Evolutionary conservation across 768 basidiomycete genomes (phyloP), one percentile per base, ranked within the genome.

Genomic region (Tulasnella sp.): DNA sequence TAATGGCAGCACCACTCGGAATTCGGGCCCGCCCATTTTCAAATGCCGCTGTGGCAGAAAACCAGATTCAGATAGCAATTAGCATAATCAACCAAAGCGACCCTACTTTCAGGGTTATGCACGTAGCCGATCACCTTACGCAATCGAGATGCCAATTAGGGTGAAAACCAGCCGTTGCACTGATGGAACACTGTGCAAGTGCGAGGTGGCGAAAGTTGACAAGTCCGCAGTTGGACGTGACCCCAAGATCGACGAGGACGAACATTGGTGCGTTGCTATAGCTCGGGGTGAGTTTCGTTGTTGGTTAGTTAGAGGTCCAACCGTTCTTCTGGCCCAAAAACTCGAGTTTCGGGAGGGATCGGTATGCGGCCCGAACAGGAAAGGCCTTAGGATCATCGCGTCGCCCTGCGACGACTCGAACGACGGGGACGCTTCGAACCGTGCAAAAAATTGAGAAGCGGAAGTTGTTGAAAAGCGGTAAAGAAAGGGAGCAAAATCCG

Each of bases 71-170:
- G 64, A 69, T 69, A 69, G 64, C 64, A 31, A 69, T 69, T 34
- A 69, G 64, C 64, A 69, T 28, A 69, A 14, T 14, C 64, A 69
- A 69, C 37, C n/a, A 69, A 69, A 37, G 28, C 16, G 28, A 34
- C n/a, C 64, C 64, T 69, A 69, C 18, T 37, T 69, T 37, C 28
- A 28, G 64, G 64, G 64, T 34, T 28, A 37, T 16, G 12, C 28
- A 69, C 64, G 64, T 31, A 69, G 14, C 64, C 64, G 64, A 69
- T 69, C 64, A 69, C 28, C 64, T 28, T 69, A 69, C 64, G 34
- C 34, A 69, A 69, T 69, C 64, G 64, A 69, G 64, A 69, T 69
- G 64, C 64, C 64, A 69, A 24, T 69, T 69, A 69, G 64, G 64
- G 31, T 69, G 54, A 54, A 22, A 54, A 54, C 46, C 46, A 46